Percentiles rank a stretch among this genome's conserved stretches.
These are phyloP conservation scores for Uromyces viciae-fabae DNA, from an alignment of 1,284 basidiomycete species.

Conservation along the genomic window DNA sequence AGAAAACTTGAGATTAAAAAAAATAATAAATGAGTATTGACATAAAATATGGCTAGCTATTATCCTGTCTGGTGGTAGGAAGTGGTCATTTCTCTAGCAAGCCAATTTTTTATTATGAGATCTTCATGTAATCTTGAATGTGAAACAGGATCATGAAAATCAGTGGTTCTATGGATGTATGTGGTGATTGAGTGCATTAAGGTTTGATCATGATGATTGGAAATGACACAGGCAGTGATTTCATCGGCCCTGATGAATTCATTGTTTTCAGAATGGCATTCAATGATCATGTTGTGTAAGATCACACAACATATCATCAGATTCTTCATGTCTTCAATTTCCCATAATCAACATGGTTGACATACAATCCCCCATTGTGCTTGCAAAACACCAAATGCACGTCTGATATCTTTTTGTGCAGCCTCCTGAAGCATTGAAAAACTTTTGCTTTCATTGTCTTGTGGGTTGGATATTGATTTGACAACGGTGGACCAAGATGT, in stretches of 20 bases:
- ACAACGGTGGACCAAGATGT: not conserved
- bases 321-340: not conserved
- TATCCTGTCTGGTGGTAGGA: too few relatives aligned
- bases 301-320: not conserved
- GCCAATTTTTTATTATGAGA: not conserved
- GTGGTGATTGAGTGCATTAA: not conserved
- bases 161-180: not conserved
- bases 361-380: not conserved
- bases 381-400: not conserved
- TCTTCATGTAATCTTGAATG: not conserved
- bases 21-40: too few relatives aligned
- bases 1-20: too few relatives aligned
- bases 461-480: not conserved
- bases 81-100: not conserved
- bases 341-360: not conserved
- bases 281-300: not conserved
- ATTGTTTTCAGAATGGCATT: not conserved
- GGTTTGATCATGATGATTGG: not conserved
- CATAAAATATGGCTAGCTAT: too few relatives aligned
- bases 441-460: not conserved
- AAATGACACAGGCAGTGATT: not conserved
- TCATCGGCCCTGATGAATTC: not conserved
- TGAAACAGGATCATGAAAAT: not conserved
- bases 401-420: not conserved
- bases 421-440: not conserved